Conservation (phyloP, 2,329 filamentous ascomycete genomes). For the Dactylellina parvicollis region DNA sequence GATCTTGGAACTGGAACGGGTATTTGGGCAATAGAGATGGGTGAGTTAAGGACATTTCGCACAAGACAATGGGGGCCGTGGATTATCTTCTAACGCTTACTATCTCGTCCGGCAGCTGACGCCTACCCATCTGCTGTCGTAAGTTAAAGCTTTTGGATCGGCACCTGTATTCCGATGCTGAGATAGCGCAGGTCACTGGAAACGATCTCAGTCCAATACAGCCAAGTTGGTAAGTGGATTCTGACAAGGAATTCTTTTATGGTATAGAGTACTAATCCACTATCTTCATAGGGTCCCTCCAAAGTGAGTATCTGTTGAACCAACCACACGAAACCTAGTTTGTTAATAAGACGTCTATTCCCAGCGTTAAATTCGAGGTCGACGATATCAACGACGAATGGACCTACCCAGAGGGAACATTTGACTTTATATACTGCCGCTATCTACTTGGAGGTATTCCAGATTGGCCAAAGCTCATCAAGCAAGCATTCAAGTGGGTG, state of each 20-base stretch:
- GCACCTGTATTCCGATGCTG: neutral
- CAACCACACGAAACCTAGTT: neutral
- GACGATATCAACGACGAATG: slow-evolving; percentile 59
- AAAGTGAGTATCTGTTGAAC: slow-evolving; percentile 16
- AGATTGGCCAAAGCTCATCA: slow-evolving; percentile 55
- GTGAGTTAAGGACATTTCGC: slow-evolving; percentile 68
- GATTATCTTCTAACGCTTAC: neutral
- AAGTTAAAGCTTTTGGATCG: neutral
- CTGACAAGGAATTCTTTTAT: neutral
- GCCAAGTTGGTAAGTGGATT: slow-evolving; percentile 58
- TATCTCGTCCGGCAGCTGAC: slow-evolving; percentile 14
- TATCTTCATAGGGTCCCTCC: slow-evolving; percentile 26
- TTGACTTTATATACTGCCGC: slow-evolving; percentile 59
- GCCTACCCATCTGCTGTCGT: slow-evolving; percentile 32
- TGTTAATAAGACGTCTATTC: neutral
- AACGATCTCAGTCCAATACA: slow-evolving; percentile 62
- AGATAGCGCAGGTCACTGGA: slow-evolving; percentile 58
- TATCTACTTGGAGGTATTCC: slow-evolving; percentile 57
- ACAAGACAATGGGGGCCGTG: neutral
- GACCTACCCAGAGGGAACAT: slow-evolving; percentile 56
- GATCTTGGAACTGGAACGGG: slow-evolving; percentile 56
- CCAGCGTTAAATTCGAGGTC: slow-evolving; percentile 61
- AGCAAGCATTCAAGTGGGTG: slow-evolving; percentile 65
- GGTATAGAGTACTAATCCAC: neutral
- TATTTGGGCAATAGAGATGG: slow-evolving; percentile 57